Percentiles rank a stretch among this genome's conserved stretches.
phyloP scores from a whole-genome alignment of 1,284 basidiomycete genomes.

The Ganoderma sp. region DNA sequence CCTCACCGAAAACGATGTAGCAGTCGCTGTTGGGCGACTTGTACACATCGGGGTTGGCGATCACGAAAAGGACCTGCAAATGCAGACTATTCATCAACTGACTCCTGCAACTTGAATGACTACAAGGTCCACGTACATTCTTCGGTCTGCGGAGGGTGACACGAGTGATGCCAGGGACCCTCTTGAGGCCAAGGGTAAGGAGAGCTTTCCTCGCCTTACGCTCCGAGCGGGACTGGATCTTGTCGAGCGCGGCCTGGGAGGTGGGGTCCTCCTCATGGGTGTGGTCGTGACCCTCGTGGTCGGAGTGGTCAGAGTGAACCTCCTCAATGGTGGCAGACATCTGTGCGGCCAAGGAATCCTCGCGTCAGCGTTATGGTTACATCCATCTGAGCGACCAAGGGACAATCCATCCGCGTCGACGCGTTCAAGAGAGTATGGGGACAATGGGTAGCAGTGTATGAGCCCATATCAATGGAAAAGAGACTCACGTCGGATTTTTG shows the following conservation, averaged over 20 bases:
- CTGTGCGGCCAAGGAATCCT: slow-evolving; percentile 41
- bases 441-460: background rate
- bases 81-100: background rate
- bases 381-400: slow-evolving; percentile 42
- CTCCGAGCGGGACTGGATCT: slow-evolving; percentile 91
- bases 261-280: slow-evolving; percentile 78
- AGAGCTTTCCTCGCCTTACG: slow-evolving; percentile 92
- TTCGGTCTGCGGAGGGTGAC: slow-evolving; percentile 95
- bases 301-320: slow-evolving; percentile 77
- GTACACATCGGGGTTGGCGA: slow-evolving; percentile 95
- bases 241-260: slow-evolving; percentile 85
- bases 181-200: slow-evolving; percentile 88
- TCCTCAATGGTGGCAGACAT: slow-evolving; percentile 88
- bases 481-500: slow-evolving; percentile 34
- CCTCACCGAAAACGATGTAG: slow-evolving; percentile 99
- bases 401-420: slow-evolving; percentile 39
- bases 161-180: slow-evolving; percentile 90
- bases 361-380: slow-evolving; percentile 38
- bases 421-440: background rate
- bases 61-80: slow-evolving; percentile 85
- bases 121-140: slow-evolving; percentile 66
- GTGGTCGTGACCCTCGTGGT: slow-evolving; percentile 55
- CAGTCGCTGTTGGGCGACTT: slow-evolving; percentile 97
- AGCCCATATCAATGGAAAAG: background rate
- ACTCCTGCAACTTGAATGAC: background rate